Evolutionary conservation across 2,329 filamentous ascomycete genomes (phyloP).

Genomic region (Phoma sp.): DNA sequence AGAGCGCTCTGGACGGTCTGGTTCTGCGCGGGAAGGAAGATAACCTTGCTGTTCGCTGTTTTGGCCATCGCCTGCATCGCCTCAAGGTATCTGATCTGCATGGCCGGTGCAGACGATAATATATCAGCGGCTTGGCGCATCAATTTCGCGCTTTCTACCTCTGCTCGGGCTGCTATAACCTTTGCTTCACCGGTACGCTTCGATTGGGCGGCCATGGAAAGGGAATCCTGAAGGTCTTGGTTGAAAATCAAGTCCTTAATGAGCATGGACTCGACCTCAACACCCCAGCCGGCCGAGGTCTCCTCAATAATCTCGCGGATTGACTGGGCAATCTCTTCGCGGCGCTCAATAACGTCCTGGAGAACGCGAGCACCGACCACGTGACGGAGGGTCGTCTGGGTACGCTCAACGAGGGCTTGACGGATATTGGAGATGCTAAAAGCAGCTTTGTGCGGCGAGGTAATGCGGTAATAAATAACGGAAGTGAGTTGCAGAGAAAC

Average conservation of each 20-base stretch:
- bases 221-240: constrained; percentile 90
- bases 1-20: constrained; percentile 64
- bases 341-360: constrained; percentile 97
- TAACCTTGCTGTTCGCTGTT: constrained; percentile 85
- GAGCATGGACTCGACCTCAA: constrained; percentile 96
- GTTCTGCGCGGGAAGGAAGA: constrained; percentile 61
- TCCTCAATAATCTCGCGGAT: constrained; percentile 98
- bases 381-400: constrained; percentile 95
- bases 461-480: constrained; percentile 99
- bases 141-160: constrained; percentile 94
- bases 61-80: constrained; percentile 99
- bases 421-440: constrained; percentile 96
- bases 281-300: constrained; percentile 91
- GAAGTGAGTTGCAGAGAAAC: constrained; percentile 92
- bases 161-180: constrained; percentile 95
- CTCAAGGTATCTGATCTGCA: constrained; percentile 82
- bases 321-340: constrained; percentile 93
- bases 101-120: constrained; percentile 86
- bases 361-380: constrained; percentile 94
- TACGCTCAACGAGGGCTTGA: constrained; percentile 96
- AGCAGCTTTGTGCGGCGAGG: constrained; percentile 92
- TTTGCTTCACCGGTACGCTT: constrained; percentile 99
- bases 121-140: constrained; percentile 93
- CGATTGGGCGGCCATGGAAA: constrained; percentile 97
- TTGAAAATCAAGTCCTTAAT: constrained; percentile 99